Base-by-base conservation (phyloP, 331 rosid species). In the Acacia pycnantha region DNA sequence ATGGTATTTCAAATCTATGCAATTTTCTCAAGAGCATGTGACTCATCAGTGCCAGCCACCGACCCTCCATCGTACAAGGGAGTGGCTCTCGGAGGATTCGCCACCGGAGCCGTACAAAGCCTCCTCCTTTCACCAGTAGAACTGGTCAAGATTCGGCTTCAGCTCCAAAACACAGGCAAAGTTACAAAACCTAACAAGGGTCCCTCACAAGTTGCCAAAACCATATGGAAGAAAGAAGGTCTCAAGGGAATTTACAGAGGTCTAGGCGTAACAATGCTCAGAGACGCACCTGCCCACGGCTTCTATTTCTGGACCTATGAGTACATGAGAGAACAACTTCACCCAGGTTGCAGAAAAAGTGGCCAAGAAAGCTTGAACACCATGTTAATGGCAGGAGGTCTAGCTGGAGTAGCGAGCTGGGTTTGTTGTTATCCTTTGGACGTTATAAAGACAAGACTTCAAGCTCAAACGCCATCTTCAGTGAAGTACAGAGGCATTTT, bases 371-470 rank as follows among this genome's bases (percentile, higher is more conserved):
- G 86, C 82, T 33, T 91, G 66, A 47, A 75, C 12, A 95, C 99
- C 14, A 92, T 93, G 97, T 43, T 95, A 74, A 13, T 91, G 21
- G 86, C 97, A 0, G 98, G 98, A 64, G 99, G 99, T 21, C 78
- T 87, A 8, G 98, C 98, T 0, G 98, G 97, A 22, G 93, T 89
- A 19, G 87, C 95, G 0, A 95, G 97, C 61, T 95, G 98, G 97
- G 78, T 86, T 29, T 88, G 82, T 65, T 89, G 98, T 68, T 95
- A 93, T 71, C 99, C 96, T 9, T 77, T 92, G 8, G 99, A 95
- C 78, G 97, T 95, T 33, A 56, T 93, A 1, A 95, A 95, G 84
- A 95, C 97, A 37, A 87, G 97, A 58, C 70, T 93, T 48, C 97
- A 93, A 72, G 94, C 87, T 78, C 94, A 95, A 54, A 86, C 95